These are phyloP conservation scores for Theileria parva DNA, from an alignment of 169 alveolate genomes.

Conservation along the genomic window DNA sequence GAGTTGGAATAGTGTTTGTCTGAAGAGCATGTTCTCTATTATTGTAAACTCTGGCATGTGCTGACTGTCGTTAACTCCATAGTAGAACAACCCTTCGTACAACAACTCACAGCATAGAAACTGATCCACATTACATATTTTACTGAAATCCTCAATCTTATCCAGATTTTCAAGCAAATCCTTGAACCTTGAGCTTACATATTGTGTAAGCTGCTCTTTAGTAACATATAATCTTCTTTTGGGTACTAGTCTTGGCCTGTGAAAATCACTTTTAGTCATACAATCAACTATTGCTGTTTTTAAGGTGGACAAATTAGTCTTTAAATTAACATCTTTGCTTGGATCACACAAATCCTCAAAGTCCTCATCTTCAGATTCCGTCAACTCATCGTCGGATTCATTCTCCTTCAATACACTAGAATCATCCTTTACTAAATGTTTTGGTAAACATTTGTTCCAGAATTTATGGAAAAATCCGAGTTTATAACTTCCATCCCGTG, in stretches of 20 bases:
- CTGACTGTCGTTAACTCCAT: constrained; percentile 43
- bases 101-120: constrained; percentile 49
- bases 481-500: neutral
- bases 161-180: constrained; percentile 28
- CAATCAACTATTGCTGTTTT: constrained; percentile 32
- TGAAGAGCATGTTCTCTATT: constrained; percentile 51
- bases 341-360: constrained; percentile 21
- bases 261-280: constrained; percentile 15
- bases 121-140: constrained; percentile 50
- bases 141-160: constrained; percentile 49
- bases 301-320: constrained; percentile 7
- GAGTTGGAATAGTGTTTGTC: constrained; percentile 45
- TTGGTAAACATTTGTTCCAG: neutral
- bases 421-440: neutral
- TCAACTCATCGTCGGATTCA: constrained; percentile 16
- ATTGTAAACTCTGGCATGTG: constrained; percentile 38
- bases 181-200: constrained; percentile 31
- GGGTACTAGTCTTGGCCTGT: constrained; percentile 49
- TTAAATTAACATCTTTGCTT: neutral
- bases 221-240: constrained; percentile 17
- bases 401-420: neutral
- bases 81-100: constrained; percentile 57
- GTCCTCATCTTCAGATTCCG: constrained; percentile 20
- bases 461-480: neutral
- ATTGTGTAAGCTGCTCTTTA: constrained; percentile 14